phyloP scores from a whole-genome alignment of 176 grass and related monocot species.

The Oryza coarctata region DNA sequence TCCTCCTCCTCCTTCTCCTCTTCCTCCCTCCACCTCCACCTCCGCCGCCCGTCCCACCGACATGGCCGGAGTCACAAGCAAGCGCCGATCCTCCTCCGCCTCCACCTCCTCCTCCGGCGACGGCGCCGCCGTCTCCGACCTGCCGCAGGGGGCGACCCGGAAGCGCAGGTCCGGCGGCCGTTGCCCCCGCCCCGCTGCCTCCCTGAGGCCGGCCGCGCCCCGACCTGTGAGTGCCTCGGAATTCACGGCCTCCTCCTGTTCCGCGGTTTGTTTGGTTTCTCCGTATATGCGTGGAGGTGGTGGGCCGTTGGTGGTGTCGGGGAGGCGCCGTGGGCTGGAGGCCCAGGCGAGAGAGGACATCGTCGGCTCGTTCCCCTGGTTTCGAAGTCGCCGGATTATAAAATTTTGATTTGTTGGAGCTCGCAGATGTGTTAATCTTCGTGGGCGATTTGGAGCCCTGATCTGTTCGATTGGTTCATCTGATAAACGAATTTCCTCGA shows the following conservation, averaged over 20 bases:
- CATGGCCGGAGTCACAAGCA: slow-evolving; percentile 48
- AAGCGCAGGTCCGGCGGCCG: slow-evolving; percentile 49
- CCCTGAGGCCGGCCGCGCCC: slow-evolving; percentile 27
- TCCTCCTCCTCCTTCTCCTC: not conserved
- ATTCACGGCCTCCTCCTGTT: slow-evolving; percentile 32
- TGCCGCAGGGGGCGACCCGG: slow-evolving; percentile 15
- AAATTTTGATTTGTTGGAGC: not conserved
- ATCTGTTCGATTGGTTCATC: slow-evolving; percentile 7
- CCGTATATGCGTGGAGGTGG: slow-evolving; percentile 16
- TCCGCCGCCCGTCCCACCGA: not conserved
- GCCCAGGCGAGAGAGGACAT: slow-evolving; percentile 26
- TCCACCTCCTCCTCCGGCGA: slow-evolving; percentile 27
- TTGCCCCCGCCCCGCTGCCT: slow-evolving; percentile 14
- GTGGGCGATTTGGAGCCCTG: not conserved
- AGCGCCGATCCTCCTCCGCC: slow-evolving; percentile 34
- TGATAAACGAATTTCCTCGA: not conserved
- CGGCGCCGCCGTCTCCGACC: not conserved
- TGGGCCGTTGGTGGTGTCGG: slow-evolving; percentile 35
- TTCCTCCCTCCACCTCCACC: not conserved
- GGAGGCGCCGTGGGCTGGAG: slow-evolving; percentile 45
- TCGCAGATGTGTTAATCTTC: not conserved
- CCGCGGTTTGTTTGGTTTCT: not conserved
- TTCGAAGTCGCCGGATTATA: not conserved
- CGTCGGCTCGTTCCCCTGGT: not conserved
- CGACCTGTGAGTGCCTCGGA: slow-evolving; percentile 60